Base-by-base conservation (phyloP, 2,329 filamentous ascomycete species). In the Zasmidium angulare region DNA sequence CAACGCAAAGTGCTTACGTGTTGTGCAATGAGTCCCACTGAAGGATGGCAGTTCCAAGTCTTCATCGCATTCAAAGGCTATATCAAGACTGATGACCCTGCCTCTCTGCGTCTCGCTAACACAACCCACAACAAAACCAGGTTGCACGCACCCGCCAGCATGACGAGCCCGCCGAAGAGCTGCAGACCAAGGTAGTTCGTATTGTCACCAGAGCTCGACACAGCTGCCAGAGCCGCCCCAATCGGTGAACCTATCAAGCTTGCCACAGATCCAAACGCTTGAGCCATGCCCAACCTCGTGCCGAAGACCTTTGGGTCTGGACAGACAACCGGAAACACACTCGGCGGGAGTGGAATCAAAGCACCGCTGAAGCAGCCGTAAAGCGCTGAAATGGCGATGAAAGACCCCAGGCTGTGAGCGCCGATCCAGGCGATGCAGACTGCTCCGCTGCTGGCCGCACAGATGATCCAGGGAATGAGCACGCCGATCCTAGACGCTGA, bases 341-440 rank as follows among this genome's bases (percentile, higher is more conserved):
- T 75, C 0, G 77, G 77, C 48, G 80, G 80, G 7, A 81, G 69
- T 0, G 77, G 76, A 55, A 81, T 79, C 12, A 79, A 74, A 0
- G 76, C 78, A 1, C 76, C 78, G 2, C 72, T 73, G 47, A 79
- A 77, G 58, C 78, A 73, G 0, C 80, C 80, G 54, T 79, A 80
- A 2, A 79, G 63, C 1, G 77, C 73, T 0, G 76, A 72, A 62
- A 79, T 80, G 0, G 68, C 75, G 58, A 78, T 78, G 2, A 82
- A 67, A 0, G 74, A 71, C 20, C 67, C 66, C 2, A 68, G 58
- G 9, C 63, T 73, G 11, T 68, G 60, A 1, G 87, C 82, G 1
- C 77, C 79, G 2, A 80, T 78, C 86, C 86, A 89, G 46, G 78
- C 78, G 64, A 81, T 84, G 21, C 84, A 72, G 36, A 84, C 69